Conservation (phyloP, 1,284 basidiomycete genomes). For the Sporisorium exsertum region DNA sequence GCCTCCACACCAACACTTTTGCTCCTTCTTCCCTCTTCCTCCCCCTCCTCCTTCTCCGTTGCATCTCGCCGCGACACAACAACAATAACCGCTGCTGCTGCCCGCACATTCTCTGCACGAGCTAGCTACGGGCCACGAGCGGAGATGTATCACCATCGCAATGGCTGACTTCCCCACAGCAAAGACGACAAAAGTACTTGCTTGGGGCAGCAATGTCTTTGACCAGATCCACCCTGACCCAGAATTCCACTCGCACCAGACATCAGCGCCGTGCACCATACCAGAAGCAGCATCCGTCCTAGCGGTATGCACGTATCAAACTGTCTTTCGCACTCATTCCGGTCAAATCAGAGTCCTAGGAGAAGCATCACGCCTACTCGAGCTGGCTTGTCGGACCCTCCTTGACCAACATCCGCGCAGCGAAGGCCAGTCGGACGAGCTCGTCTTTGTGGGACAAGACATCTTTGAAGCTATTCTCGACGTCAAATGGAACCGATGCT, state of each 20-base stretch:
- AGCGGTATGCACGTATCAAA: slow-evolving; percentile 21
- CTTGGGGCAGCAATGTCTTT: slow-evolving; percentile 27
- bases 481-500: not conserved
- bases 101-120: not conserved
- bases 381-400: not conserved
- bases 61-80: not conserved
- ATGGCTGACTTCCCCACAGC: not conserved
- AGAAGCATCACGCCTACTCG: not conserved
- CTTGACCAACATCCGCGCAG: not conserved
- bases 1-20: slow-evolving; percentile 38
- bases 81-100: not conserved
- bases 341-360: slow-evolving; percentile 10
- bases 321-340: not conserved
- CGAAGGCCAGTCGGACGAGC: not conserved
- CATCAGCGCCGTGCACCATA: not conserved
- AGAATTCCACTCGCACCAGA: too few species aligned
- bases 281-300: not conserved
- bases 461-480: slow-evolving; percentile 19
- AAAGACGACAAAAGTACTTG: slow-evolving; percentile 8
- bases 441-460: slow-evolving; percentile 21
- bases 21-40: not conserved
- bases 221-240: slow-evolving; percentile 2
- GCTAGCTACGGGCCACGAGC: not conserved
- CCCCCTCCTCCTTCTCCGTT: not conserved
- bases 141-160: not conserved